These are phyloP conservation scores for Persicaria tinctoria DNA, from an alignment of 148 eudicot species.

Conservation along the genomic window DNA sequence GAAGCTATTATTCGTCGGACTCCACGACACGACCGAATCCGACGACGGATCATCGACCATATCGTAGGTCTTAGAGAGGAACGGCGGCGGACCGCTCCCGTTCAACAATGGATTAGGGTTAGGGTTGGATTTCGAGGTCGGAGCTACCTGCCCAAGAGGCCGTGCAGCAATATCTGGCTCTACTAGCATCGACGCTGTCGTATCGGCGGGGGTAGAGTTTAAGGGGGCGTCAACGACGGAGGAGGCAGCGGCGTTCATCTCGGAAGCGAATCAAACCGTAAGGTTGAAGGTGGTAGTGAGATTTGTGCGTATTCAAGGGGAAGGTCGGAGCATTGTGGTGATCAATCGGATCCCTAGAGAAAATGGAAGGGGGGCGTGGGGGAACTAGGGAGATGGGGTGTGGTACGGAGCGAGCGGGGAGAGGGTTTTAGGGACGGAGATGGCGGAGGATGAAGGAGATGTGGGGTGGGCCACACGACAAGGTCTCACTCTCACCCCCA, in stretches of 20 bases:
- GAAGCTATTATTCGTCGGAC: constrained; percentile 23
- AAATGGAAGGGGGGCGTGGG: background rate
- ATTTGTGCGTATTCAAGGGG: background rate
- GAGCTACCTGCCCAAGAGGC: background rate
- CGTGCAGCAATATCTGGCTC: background rate
- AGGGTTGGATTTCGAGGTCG: background rate
- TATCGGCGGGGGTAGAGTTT: background rate
- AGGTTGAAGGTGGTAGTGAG: background rate
- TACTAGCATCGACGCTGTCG: background rate
- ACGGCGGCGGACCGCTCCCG: constrained; percentile 38
- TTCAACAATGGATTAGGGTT: constrained; percentile 21
- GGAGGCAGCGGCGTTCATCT: constrained; percentile 2
- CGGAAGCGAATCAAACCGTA: background rate
- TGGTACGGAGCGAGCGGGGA: background rate
- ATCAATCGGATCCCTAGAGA: background rate
- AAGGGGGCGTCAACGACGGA: background rate
- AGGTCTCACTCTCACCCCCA: background rate
- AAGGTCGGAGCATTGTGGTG: background rate
- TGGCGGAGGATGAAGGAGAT: background rate
- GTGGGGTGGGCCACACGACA: background rate
- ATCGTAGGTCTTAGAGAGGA: constrained; percentile 44
- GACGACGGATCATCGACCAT: constrained; percentile 43
- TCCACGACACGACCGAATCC: constrained; percentile 28
- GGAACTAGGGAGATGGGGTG: background rate
- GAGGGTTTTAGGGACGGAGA: background rate